A percentile compares a stretch with the other conserved stretches of the same genome.
Conservation (phyloP, 1,284 basidiomycete genomes). For the Melampsora allii-populina region DNA sequence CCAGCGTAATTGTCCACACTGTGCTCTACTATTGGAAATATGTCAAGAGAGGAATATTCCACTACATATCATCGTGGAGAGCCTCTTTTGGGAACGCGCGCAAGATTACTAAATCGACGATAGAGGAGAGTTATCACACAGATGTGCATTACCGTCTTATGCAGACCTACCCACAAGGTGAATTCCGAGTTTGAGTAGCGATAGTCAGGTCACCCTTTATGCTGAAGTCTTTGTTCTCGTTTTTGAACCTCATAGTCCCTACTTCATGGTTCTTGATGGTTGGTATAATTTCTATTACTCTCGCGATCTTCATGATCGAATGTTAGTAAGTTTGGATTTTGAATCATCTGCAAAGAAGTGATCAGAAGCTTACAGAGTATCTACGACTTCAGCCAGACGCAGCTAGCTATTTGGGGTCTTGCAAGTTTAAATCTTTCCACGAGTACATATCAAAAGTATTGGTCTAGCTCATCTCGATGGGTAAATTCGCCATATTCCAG, state of each 20-base stretch:
- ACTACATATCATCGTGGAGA: not conserved
- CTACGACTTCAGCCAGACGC: slow-evolving; percentile 7
- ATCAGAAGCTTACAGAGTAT: not conserved
- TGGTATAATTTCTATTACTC: slow-evolving; percentile 48
- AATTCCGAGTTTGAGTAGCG: not conserved
- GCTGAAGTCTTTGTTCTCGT: not conserved
- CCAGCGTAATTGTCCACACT: slow-evolving; percentile 54
- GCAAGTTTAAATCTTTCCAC: not conserved
- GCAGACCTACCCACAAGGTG: slow-evolving; percentile 50
- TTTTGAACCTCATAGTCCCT: slow-evolving; percentile 46
- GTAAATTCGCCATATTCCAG: too few species aligned
- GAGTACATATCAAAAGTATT: too few species aligned
- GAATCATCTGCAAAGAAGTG: too few species aligned
- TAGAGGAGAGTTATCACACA: slow-evolving; percentile 42
- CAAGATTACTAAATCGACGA: not conserved
- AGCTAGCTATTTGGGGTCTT: slow-evolving; percentile 38
- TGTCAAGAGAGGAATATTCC: slow-evolving; percentile 52
- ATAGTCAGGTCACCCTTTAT: not conserved
- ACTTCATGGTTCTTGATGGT: slow-evolving; percentile 52
- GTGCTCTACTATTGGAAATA: slow-evolving; percentile 55
- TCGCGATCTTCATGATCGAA: slow-evolving; percentile 48
- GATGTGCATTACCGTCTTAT: slow-evolving; percentile 53
- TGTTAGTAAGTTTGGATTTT: slow-evolving; percentile 25
- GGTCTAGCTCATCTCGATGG: too few species aligned
- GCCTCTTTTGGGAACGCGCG: not conserved